Conservation (phyloP, 257 asterid species). For the Penstemon barbatus region DNA sequence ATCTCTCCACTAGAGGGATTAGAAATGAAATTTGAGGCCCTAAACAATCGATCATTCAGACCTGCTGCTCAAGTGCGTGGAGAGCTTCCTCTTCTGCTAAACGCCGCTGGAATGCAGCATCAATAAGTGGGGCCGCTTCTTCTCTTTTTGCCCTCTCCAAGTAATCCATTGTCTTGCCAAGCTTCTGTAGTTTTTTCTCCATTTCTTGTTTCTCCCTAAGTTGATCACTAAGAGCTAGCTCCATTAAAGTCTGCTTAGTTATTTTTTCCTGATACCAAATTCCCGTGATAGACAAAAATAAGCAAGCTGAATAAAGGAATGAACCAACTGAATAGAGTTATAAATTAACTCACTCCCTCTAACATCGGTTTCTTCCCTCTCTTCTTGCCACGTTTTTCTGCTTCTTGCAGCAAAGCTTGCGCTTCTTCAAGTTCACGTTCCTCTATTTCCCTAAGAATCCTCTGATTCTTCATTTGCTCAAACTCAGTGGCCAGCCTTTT, state of each 20-base stretch:
- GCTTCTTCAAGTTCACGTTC: slow-evolving; percentile 91
- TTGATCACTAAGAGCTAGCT: slow-evolving; percentile 69
- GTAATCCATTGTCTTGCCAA: slow-evolving; percentile 84
- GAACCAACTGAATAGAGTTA: slow-evolving; percentile 5
- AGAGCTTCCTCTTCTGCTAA: slow-evolving; percentile 65
- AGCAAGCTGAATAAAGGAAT: slow-evolving; percentile 1
- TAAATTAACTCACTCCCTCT: slow-evolving; percentile 67
- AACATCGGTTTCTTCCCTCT: slow-evolving; percentile 70
- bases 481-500: slow-evolving; percentile 73
- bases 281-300: background rate
- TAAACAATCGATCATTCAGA: slow-evolving; percentile 31
- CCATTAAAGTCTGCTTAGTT: slow-evolving; percentile 66
- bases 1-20: background rate
- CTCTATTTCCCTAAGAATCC: slow-evolving; percentile 82
- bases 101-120: slow-evolving; percentile 61
- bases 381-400: slow-evolving; percentile 61
- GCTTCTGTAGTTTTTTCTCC: slow-evolving; percentile 81
- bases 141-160: slow-evolving; percentile 96
- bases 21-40: background rate
- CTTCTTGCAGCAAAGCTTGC: slow-evolving; percentile 62
- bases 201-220: slow-evolving; percentile 82
- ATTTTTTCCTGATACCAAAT: slow-evolving; percentile 63
- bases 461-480: slow-evolving; percentile 75
- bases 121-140: slow-evolving; percentile 80
- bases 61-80: slow-evolving; percentile 80